Evolutionary conservation across 306 rosid genomes (phyloP).

Genomic region (Elaeagnus macrophylla): DNA sequence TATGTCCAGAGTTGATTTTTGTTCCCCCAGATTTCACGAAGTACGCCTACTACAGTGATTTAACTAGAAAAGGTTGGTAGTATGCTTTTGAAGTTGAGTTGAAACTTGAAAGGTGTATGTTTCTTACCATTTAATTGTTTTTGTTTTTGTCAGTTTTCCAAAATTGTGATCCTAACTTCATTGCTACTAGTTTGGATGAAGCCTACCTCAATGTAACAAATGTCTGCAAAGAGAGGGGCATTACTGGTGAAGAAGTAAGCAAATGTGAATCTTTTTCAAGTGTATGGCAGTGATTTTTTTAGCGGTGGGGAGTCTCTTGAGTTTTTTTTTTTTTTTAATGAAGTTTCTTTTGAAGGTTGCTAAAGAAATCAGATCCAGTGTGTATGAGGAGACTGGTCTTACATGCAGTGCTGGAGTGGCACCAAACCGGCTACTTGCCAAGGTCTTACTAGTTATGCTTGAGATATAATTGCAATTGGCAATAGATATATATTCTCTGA

Average conservation of each 20-base stretch:
- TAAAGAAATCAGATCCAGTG: constrained; percentile 59
- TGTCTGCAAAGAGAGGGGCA: constrained; percentile 61
- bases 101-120: neutral
- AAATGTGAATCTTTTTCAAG: neutral
- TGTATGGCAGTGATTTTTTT: neutral
- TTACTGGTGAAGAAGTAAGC: constrained; percentile 55
- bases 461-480: neutral
- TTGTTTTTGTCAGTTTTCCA: constrained; percentile 46
- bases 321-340: constrained; percentile 1
- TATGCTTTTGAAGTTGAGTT: constrained; percentile 13
- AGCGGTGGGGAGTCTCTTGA: constrained; percentile 10
- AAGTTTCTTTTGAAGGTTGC: constrained; percentile 43
- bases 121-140: constrained; percentile 10
- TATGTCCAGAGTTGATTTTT: constrained; percentile 78
- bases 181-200: constrained; percentile 87
- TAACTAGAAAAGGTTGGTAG: constrained; percentile 62
- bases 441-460: constrained; percentile 37
- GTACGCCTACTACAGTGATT: constrained; percentile 59
- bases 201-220: constrained; percentile 87
- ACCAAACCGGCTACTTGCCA: constrained; percentile 81
- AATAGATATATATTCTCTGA: neutral
- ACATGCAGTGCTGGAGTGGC: constrained; percentile 97
- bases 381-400: constrained; percentile 79
- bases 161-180: constrained; percentile 75
- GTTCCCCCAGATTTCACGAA: constrained; percentile 77